Conservation (phyloP, 139 green algal genomes). For the Chlorella sp. region DNA sequence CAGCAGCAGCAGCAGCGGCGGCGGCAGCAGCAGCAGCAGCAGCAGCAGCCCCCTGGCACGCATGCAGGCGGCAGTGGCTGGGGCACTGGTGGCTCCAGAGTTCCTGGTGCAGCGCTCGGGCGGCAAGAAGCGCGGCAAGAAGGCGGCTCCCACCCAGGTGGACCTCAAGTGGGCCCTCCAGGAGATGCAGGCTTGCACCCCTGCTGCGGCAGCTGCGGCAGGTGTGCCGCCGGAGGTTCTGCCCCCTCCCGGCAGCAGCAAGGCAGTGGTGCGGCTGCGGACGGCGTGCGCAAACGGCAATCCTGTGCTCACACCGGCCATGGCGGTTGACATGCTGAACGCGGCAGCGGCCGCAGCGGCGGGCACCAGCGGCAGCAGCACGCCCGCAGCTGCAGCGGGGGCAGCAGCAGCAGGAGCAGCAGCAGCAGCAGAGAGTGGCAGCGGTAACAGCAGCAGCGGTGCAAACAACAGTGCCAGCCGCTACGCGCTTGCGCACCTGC, state of each 20-base stretch:
- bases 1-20: not conserved
- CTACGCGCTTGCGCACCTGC: conserved; percentile 28
- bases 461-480: not conserved
- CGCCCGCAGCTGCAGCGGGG: too few species aligned
- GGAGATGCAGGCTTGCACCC: conserved; percentile 32
- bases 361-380: not conserved
- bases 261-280: conserved; percentile 30
- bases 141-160: not conserved
- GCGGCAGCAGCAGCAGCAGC: not conserved
- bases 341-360: not conserved
- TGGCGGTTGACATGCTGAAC: conserved; percentile 18
- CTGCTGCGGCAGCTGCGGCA: not conserved
- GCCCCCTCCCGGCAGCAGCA: not conserved
- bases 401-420: not conserved
- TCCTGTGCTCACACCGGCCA: conserved; percentile 29
- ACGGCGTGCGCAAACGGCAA: conserved; percentile 41
- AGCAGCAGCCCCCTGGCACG: not conserved
- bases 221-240: conserved; percentile 15
- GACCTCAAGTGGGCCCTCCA: conserved; percentile 49
- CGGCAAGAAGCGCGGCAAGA: conserved; percentile 34
- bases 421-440: not conserved
- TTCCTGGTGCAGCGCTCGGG: conserved; percentile 25
- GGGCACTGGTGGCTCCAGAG: not conserved
- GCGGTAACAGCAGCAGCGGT: not conserved
- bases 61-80: conserved; percentile 2